Percentiles rank a stretch among this genome's conserved stretches.
Evolutionary conservation across 2,329 filamentous ascomycete genomes (phyloP).

Genomic region (Aspergillus tubingensis): DNA sequence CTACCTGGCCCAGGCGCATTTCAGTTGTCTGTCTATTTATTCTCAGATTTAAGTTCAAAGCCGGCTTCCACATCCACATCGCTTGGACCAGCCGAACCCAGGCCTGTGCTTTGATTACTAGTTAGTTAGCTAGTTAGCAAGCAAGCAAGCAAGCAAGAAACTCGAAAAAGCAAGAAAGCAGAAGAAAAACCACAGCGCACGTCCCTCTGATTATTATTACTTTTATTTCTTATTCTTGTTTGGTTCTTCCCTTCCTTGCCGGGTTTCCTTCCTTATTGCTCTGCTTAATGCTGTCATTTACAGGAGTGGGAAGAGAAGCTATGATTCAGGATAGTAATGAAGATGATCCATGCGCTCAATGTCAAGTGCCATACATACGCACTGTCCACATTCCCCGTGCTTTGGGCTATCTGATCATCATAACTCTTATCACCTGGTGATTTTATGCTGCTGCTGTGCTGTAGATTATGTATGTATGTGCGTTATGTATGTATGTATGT

Average conservation of each 20-base stretch:
- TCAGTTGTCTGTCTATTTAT: not conserved
- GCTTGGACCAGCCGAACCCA: conserved; percentile 1
- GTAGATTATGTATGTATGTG: not conserved
- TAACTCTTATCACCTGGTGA: no score
- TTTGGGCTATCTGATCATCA: no score
- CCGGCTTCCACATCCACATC: not conserved
- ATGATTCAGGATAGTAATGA: not conserved
- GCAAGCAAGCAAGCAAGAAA: not conserved
- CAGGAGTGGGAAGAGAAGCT: not conserved
- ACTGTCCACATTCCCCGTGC: no score
- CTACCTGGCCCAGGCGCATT: not conserved
- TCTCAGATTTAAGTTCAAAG: not conserved
- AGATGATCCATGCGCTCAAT: no score
- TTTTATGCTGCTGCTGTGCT: no score
- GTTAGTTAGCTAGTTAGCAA: conserved; percentile 2
- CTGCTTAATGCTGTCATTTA: not conserved
- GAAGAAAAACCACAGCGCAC: not conserved
- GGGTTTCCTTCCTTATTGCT: not conserved
- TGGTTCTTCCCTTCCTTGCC: not conserved
- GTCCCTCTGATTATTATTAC: not conserved
- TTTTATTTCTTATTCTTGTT: no score
- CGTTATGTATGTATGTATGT: not conserved
- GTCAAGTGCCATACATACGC: no score
- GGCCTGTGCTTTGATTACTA: not conserved
- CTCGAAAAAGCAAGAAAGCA: not conserved